phyloP scores from a whole-genome alignment of 495 filamentous ascomycete genomes.

The Haplographium delicatum region DNA sequence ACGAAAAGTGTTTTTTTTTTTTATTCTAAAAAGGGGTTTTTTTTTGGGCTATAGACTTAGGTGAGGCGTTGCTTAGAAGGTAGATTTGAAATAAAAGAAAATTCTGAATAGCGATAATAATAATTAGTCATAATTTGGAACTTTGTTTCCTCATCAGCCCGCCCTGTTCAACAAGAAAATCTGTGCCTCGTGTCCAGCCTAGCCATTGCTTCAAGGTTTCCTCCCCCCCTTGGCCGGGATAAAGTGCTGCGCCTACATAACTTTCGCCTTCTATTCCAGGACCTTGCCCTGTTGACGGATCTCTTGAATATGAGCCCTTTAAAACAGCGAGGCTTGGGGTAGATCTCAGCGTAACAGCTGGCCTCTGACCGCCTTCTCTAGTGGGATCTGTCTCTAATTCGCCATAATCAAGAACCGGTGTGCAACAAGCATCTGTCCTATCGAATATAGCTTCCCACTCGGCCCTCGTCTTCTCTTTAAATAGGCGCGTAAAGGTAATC shows the following conservation, averaged over 20 bases:
- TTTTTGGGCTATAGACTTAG: neutral
- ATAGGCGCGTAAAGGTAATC: conserved; percentile 53
- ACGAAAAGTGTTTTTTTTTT: neutral
- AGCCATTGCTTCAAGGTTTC: conserved; percentile 68
- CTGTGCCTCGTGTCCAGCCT: conserved; percentile 65
- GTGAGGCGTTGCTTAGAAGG: conserved; percentile 9
- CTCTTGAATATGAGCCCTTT: conserved; percentile 12
- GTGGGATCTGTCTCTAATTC: conserved; percentile 60
- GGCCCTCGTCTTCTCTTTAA: conserved; percentile 65
- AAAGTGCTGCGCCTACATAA: conserved; percentile 55
- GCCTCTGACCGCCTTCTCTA: conserved; percentile 66
- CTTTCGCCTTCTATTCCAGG: conserved; percentile 49
- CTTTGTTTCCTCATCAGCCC: conserved; percentile 44
- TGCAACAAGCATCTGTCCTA: conserved; percentile 86
- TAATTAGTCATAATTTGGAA: conserved; percentile 22
- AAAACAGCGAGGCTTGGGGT: conserved; percentile 52
- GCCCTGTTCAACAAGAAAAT: conserved; percentile 61
- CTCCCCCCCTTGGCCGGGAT: conserved; percentile 65
- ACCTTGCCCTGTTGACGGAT: conserved; percentile 41
- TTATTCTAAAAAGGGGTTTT: neutral
- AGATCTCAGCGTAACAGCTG: conserved; percentile 60
- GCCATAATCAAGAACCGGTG: conserved; percentile 68
- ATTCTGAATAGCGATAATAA: neutral
- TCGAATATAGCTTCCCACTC: conserved; percentile 89
- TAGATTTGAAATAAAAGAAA: neutral